Base-by-base conservation (phyloP, 208 protist species). In the Leishmania arabica region DNA sequence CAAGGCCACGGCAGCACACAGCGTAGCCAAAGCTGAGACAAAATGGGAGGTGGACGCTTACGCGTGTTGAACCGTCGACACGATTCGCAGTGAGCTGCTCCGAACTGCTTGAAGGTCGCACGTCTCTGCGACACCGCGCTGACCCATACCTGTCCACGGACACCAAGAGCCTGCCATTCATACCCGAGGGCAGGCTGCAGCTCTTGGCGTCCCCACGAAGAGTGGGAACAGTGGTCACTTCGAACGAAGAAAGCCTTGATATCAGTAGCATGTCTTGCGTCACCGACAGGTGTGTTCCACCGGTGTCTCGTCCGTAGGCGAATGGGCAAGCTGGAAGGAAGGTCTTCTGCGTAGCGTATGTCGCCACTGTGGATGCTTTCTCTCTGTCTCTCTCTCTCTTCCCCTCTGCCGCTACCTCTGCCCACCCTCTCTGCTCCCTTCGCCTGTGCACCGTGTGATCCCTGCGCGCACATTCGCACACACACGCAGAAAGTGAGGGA, bases 381-480 rank as follows among this genome's bases (percentile, higher is more conserved):
- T 65, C 66, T 75, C 69, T 81, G 37, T 54, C 47, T 72, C n/a
- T 34, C 34, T 34, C 34, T 34, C 34, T 31, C 68, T 53, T n/a
- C n/a, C 42, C 24, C 56, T 31, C 24, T 62, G 17, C 19, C 53
- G 21, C 17, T 4, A 56, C 53, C 53, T 24, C 24, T 56, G 19
- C 8, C 56, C 56, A n/a, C 56, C 27, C 58, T 31, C 24, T 0
- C 27, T 21, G 31, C 13, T 31, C 24, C 17, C 0, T 31, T 9
- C 60, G 19, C n/a, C n/a, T 37, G 7, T 31, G 60, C n/a, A 31
- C 11, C 56, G 17, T 31, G 51, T 54, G 51, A 31, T 6, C 27
- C 8, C 24, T n/a, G 24, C 24, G 27, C 56, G 24, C 56, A 54
- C 15, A 15, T 19, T 54, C 7, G 3, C 11, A 17, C 1, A 54